phyloP scores from a whole-genome alignment of 2,329 filamentous ascomycete genomes.

The Paraphoma chrysanthemicola region DNA sequence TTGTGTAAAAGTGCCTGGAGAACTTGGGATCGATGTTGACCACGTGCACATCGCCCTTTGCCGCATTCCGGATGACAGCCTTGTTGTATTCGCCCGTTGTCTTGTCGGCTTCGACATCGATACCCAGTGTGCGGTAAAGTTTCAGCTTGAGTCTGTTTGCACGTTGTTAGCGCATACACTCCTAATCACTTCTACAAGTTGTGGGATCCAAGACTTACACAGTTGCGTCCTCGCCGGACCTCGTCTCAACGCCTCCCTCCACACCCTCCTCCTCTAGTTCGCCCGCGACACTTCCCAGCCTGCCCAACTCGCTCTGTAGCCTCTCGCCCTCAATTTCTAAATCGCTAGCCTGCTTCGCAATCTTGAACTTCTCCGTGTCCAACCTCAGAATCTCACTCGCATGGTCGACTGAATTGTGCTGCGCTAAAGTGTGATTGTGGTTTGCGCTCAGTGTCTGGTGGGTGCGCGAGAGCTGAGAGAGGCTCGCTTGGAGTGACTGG shows the following conservation, averaged over 20 bases:
- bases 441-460: slow-evolving; percentile 77
- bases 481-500: slow-evolving; percentile 40
- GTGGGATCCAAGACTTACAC: slow-evolving; percentile 46
- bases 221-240: slow-evolving; percentile 57
- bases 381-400: slow-evolving; percentile 84
- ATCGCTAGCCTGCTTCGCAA: slow-evolving; percentile 89
- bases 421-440: slow-evolving; percentile 75
- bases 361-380: slow-evolving; percentile 92
- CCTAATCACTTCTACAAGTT: too few species aligned
- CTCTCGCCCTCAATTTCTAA: slow-evolving; percentile 94
- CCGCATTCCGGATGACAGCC: slow-evolving; percentile 83
- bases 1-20: slow-evolving; percentile 88
- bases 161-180: neutral
- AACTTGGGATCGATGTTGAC: slow-evolving; percentile 95
- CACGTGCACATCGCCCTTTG: slow-evolving; percentile 91
- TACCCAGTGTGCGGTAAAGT: slow-evolving; percentile 88
- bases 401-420: slow-evolving; percentile 80
- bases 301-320: slow-evolving; percentile 77
- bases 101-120: slow-evolving; percentile 81
- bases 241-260: slow-evolving; percentile 70
- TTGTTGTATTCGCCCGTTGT: slow-evolving; percentile 81
- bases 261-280: slow-evolving; percentile 88
- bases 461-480: slow-evolving; percentile 71
- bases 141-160: slow-evolving; percentile 75
- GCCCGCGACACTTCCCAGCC: slow-evolving; percentile 75